Base-by-base conservation (phyloP, 148 eudicot species). In the Linanthus parryae region DNA sequence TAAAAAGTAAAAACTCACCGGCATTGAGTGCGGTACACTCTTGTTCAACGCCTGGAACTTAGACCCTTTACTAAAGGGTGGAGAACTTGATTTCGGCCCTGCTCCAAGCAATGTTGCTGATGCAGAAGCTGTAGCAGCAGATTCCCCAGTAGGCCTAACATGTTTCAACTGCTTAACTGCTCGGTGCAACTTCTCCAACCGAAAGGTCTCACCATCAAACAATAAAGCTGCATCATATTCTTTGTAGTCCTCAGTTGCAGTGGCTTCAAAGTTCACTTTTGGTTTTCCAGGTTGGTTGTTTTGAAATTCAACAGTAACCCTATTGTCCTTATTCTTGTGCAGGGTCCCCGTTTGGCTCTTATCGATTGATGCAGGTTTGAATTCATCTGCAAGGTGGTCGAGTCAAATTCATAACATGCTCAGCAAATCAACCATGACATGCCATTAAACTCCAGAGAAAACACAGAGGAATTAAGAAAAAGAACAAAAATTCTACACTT, bases 331-430 rank as follows among this genome's bases (percentile, higher is more conserved):
- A 49, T 62, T 70, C 66, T 88, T 79, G 66, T 79, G 95, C 44
- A 92, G 43, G 15, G 59, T 43, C 40, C 98, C 98, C 0, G 79
- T 77, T 56, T 83, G 98, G 52, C 64, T 75, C 72, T 92, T 87
- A 54, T 92, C 98, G 25, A 86, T 84, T 15, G 97, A 91, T 0
- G 97, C 98, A 10, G 98, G 98, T 46, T 87, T 81, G 52, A 92
- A 92, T 58, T 87, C 98, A 75, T 92, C 97, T 91, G 84, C 31
- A 45, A 49, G n/a, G n/a, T n/a, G n/a, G n/a, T n/a, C n/a, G n/a
- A n/a, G n/a, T n/a, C n/a, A n/a, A n/a, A n/a, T n/a, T n/a, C n/a
- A n/a, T n/a, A n/a, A n/a, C n/a, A n/a, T n/a, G n/a, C n/a, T n/a
- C n/a, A n/a, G n/a, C n/a, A n/a, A n/a, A n/a, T n/a, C n/a, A n/a